A percentile compares a stretch with the other conserved stretches of the same genome.
These are phyloP conservation scores for Dactylonectria estremocensis DNA, from an alignment of 2,329 filamentous ascomycete species.

Conservation along the genomic window DNA sequence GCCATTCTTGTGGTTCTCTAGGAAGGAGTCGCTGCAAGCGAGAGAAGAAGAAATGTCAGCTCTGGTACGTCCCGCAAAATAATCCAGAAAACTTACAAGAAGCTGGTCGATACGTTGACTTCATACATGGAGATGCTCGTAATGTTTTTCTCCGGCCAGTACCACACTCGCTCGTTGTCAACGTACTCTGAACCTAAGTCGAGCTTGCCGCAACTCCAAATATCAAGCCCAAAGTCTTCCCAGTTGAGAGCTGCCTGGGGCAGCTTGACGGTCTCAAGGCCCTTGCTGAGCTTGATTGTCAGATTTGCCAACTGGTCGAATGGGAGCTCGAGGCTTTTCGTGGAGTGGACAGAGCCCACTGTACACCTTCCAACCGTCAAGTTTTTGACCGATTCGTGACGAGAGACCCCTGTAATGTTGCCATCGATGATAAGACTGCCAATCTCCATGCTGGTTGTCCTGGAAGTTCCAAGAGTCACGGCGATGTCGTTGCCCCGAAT, in stretches of 20 bases:
- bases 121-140: conserved; percentile 19
- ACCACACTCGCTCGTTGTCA: conserved; percentile 30
- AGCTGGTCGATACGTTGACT: conserved; percentile 25
- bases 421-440: conserved; percentile 20
- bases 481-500: conserved; percentile 15
- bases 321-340: conserved; percentile 25
- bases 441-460: conserved; percentile 26
- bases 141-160: conserved; percentile 34
- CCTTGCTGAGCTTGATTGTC: background rate
- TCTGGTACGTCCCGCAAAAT: accelerated
- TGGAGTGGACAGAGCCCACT: background rate
- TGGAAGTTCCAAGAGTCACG: conserved; percentile 28
- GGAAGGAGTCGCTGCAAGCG: conserved; percentile 26
- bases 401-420: conserved; percentile 20
- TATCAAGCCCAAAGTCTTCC: conserved; percentile 24
- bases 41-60: background rate
- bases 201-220: conserved; percentile 12
- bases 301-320: conserved; percentile 25
- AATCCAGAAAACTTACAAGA: conserved; percentile 33
- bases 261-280: conserved; percentile 25
- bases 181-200: conserved; percentile 34
- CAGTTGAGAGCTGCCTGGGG: conserved; percentile 26
- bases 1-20: conserved; percentile 25
- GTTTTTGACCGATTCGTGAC: conserved; percentile 24
- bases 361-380: conserved; percentile 15